Evolutionary conservation across 2,329 filamentous ascomycete species (phyloP).

Genomic region (Chaetomium globosum): DNA sequence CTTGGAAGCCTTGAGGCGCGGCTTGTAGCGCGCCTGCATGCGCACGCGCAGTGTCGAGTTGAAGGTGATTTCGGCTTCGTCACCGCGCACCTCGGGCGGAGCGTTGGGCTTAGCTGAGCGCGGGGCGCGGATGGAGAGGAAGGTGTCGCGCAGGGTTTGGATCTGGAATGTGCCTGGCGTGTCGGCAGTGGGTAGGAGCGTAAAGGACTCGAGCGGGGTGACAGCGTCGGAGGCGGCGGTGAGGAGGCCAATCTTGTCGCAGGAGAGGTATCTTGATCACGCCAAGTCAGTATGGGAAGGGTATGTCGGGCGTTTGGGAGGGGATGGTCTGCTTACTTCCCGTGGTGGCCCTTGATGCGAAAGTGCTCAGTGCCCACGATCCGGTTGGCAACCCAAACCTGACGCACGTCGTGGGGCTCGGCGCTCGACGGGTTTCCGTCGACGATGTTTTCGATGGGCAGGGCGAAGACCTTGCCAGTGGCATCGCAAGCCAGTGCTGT

Average conservation of each 20-base stretch:
- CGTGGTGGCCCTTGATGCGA: slow-evolving; percentile 88
- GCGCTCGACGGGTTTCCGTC: slow-evolving; percentile 80
- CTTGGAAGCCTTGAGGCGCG: slow-evolving; percentile 74
- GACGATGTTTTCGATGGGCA: slow-evolving; percentile 82
- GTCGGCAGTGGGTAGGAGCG: slow-evolving; percentile 64
- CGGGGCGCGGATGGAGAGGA: slow-evolving; percentile 63
- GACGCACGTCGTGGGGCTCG: slow-evolving; percentile 92
- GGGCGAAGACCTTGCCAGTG: slow-evolving; percentile 81
- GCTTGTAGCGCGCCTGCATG: slow-evolving; percentile 96
- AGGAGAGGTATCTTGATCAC: slow-evolving; percentile 71
- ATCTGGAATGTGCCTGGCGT: slow-evolving; percentile 73
- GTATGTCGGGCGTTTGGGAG: too few species aligned
- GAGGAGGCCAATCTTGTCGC: slow-evolving; percentile 79
- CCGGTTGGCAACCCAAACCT: slow-evolving; percentile 89
- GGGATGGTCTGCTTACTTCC: slow-evolving; percentile 58
- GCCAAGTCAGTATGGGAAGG: background rate
- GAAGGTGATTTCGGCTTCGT: slow-evolving; percentile 68
- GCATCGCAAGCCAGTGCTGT: slow-evolving; percentile 83
- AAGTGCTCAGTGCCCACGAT: slow-evolving; percentile 80
- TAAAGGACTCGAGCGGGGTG: slow-evolving; percentile 79
- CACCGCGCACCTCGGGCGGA: slow-evolving; percentile 71
- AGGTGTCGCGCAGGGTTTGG: slow-evolving; percentile 72
- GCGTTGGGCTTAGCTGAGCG: slow-evolving; percentile 53
- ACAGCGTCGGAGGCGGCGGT: slow-evolving; percentile 80
- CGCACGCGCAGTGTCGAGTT: slow-evolving; percentile 76